phyloP scores from a whole-genome alignment of 1,284 basidiomycete genomes.

The Mycosarcoma mackinlayi region DNA sequence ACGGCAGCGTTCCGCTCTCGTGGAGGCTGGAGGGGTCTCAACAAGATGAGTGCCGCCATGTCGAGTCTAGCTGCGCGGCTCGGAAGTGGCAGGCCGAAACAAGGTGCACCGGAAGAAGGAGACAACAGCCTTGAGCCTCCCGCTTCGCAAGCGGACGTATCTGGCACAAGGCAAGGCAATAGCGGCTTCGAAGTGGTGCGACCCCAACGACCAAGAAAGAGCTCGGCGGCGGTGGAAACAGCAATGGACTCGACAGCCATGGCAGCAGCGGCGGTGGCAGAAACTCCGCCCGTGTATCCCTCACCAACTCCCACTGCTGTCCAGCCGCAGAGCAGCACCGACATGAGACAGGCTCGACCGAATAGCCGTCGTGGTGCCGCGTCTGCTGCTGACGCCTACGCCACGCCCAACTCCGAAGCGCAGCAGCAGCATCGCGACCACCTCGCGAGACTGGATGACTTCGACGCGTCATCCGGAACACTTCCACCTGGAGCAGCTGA shows the following conservation, averaged over 20 bases:
- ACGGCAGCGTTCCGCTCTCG: slow-evolving; percentile 22
- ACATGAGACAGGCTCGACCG: background rate
- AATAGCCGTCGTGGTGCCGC: slow-evolving; percentile 9
- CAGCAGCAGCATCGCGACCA: slow-evolving; percentile 1
- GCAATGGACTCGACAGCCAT: slow-evolving; percentile 38
- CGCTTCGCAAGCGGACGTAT: slow-evolving; percentile 28
- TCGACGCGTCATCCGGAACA: slow-evolving; percentile 35
- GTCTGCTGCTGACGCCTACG: slow-evolving; percentile 34
- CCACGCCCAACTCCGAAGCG: slow-evolving; percentile 10
- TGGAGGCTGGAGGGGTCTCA: slow-evolving; percentile 54
- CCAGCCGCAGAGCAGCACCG: slow-evolving; percentile 1
- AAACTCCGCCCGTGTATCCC: slow-evolving; percentile 1
- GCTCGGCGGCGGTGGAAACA: slow-evolving; percentile 25
- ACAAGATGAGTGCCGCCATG: slow-evolving; percentile 56
- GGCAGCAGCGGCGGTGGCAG: slow-evolving; percentile 23
- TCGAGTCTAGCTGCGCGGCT: slow-evolving; percentile 27
- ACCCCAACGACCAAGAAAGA: slow-evolving; percentile 31
- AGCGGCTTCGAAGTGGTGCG: slow-evolving; percentile 56
- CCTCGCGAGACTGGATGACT: slow-evolving; percentile 1
- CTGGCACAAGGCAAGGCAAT: slow-evolving; percentile 17
- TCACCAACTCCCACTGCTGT: slow-evolving; percentile 20
- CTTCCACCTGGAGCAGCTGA: slow-evolving; percentile 39
- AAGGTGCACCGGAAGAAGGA: slow-evolving; percentile 14
- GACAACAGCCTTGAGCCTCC: slow-evolving; percentile 48
- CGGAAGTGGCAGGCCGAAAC: slow-evolving; percentile 19